Evolutionary conservation across 1,284 basidiomycete species (phyloP).

Genomic region (Pholiota adiposa): DNA sequence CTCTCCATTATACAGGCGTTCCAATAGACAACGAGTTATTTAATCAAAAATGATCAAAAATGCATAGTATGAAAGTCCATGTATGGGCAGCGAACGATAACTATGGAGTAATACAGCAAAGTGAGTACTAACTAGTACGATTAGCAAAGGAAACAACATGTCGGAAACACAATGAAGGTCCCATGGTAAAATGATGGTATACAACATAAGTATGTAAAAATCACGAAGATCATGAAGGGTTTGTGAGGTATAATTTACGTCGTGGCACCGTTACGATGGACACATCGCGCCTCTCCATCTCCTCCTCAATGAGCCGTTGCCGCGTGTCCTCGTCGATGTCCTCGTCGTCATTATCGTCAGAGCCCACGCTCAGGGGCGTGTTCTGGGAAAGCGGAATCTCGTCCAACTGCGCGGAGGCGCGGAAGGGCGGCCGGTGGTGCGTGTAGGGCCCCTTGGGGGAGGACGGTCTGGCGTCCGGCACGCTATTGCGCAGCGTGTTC

Average conservation of each 20-base stretch:
- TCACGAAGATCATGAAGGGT: slow-evolving; percentile 63
- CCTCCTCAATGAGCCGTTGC: slow-evolving; percentile 76
- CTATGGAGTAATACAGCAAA: slow-evolving; percentile 4
- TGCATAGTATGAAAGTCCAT: not conserved
- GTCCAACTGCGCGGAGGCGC: slow-evolving; percentile 37
- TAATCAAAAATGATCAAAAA: not conserved
- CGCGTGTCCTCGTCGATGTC: slow-evolving; percentile 73
- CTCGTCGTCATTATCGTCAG: slow-evolving; percentile 68
- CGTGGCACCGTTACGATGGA: slow-evolving; percentile 81
- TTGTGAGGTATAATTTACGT: slow-evolving; percentile 72
- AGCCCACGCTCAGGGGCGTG: slow-evolving; percentile 47
- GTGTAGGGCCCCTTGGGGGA: slow-evolving; percentile 53
- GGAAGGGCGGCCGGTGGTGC: slow-evolving; percentile 63
- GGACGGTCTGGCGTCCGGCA: slow-evolving; percentile 1
- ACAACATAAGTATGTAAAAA: not conserved
- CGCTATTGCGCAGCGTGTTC: slow-evolving; percentile 2
- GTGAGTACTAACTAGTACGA: slow-evolving; percentile 3
- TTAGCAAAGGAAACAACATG: slow-evolving; percentile 2
- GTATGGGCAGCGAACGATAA: not conserved
- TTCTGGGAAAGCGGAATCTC: slow-evolving; percentile 19
- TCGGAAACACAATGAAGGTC: slow-evolving; percentile 1
- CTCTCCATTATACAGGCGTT: too few species aligned
- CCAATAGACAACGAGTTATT: too few species aligned
- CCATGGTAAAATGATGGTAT: slow-evolving; percentile 6
- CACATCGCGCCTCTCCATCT: slow-evolving; percentile 78